phyloP scores from a whole-genome alignment of 345 rosid genomes.

The Arabis alpina region DNA sequence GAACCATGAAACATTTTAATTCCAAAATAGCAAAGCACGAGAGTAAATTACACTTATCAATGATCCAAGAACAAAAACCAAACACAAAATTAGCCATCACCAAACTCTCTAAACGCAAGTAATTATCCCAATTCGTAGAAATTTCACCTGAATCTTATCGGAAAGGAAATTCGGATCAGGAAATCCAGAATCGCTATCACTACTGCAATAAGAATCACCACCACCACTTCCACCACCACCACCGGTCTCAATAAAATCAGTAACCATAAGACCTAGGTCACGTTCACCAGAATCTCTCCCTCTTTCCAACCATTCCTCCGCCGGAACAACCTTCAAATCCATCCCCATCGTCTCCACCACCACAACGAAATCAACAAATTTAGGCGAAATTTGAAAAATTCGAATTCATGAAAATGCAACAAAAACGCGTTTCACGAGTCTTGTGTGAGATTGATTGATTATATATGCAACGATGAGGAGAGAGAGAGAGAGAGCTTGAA shows the following conservation, averaged over 20 bases:
- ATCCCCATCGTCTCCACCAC: slow-evolving; percentile 39
- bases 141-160: slow-evolving; percentile 67
- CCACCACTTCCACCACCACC: slow-evolving; percentile 56
- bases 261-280: slow-evolving; percentile 86
- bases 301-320: slow-evolving; percentile 50
- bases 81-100: neutral
- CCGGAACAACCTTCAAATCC: slow-evolving; percentile 64
- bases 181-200: slow-evolving; percentile 83
- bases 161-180: slow-evolving; percentile 75
- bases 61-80: slow-evolving; percentile 5
- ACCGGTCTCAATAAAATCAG: slow-evolving; percentile 80
- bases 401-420: neutral
- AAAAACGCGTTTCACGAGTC: slow-evolving; percentile 44
- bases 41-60: neutral
- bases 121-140: neutral
- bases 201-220: slow-evolving; percentile 71
- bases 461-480: slow-evolving; percentile 1
- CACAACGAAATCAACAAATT: neutral
- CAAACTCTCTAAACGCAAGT: neutral
- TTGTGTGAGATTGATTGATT: slow-evolving; percentile 11
- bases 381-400: slow-evolving; percentile 1
- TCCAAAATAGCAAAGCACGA: neutral
- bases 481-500: slow-evolving; percentile 23
- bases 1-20: neutral
- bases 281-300: slow-evolving; percentile 72